These are phyloP conservation scores for Lasiosphaeria miniovina DNA, from an alignment of 495 filamentous ascomycete species.

Conservation along the genomic window DNA sequence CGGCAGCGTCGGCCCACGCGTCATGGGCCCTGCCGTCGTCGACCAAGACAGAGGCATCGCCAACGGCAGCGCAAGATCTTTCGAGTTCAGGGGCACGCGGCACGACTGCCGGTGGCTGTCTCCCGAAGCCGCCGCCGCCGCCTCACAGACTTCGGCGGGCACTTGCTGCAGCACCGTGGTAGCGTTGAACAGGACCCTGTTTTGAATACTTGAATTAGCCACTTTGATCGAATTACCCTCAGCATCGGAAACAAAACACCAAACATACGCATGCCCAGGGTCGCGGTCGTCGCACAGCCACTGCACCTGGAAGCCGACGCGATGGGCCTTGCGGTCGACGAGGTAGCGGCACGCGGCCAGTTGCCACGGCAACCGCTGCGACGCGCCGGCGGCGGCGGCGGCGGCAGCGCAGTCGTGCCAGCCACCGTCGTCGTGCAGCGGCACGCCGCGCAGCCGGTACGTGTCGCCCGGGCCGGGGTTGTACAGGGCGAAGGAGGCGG, in stretches of 20 bases:
- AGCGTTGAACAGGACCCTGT: neutral
- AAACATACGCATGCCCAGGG: conserved; percentile 24
- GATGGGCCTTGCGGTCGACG: conserved; percentile 9
- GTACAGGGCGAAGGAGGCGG: conserved; percentile 16
- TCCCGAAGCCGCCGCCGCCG: neutral
- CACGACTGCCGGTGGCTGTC: neutral
- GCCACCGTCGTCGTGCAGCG: conserved; percentile 8
- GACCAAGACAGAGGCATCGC: conserved; percentile 8
- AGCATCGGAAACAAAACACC: neutral
- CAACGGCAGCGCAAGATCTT: neutral
- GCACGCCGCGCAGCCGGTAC: conserved; percentile 12
- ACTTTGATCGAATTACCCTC: neutral
- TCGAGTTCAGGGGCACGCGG: neutral
- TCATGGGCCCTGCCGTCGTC: conserved; percentile 11
- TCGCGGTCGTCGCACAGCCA: conserved; percentile 32
- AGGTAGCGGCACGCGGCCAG: conserved; percentile 16
- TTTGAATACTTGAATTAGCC: neutral
- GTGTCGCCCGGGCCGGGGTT: conserved; percentile 21
- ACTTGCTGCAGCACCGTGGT: conserved; percentile 5
- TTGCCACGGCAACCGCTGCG: conserved; percentile 5
- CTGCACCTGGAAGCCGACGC: conserved; percentile 19
- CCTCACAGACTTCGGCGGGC: conserved; percentile 4
- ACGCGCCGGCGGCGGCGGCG: neutral
- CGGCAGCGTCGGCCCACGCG: conserved; percentile 15
- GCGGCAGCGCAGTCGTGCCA: conserved; percentile 8